Percentiles rank a stretch among this genome's conserved stretches.
Conservation (phyloP, 768 basidiomycete genomes). For the Tremella yokohamensis region DNA sequence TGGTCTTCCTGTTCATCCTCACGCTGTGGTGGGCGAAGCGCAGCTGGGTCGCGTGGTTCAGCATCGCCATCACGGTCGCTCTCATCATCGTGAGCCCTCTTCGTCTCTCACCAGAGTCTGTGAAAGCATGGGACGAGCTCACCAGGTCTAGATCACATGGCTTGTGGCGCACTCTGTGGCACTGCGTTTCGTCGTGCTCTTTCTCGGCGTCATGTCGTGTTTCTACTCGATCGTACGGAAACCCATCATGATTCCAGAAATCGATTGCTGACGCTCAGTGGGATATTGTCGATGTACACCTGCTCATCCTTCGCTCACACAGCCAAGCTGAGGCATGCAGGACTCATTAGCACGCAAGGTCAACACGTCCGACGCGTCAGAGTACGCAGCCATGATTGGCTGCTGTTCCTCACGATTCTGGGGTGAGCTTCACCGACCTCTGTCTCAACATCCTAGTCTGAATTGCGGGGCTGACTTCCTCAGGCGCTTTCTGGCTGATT, state of each 20-base stretch:
- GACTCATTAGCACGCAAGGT: slow-evolving; percentile 50
- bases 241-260: background rate
- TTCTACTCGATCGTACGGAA: slow-evolving; percentile 49
- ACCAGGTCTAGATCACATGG: slow-evolving; percentile 32
- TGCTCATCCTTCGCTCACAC: slow-evolving; percentile 5
- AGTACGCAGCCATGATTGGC: slow-evolving; percentile 49
- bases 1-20: slow-evolving; percentile 44
- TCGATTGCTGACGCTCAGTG: slow-evolving; percentile 21
- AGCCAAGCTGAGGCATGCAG: slow-evolving; percentile 10
- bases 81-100: slow-evolving; percentile 39
- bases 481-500: slow-evolving; percentile 50
- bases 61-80: slow-evolving; percentile 41
- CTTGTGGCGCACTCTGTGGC: slow-evolving; percentile 45
- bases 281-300: slow-evolving; percentile 50
- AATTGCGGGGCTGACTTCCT: background rate
- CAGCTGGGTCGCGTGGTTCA: slow-evolving; percentile 46
- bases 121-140: slow-evolving; percentile 5
- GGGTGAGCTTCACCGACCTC: slow-evolving; percentile 32
- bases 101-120: background rate
- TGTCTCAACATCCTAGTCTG: background rate
- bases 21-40: slow-evolving; percentile 50
- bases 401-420: slow-evolving; percentile 49
- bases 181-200: slow-evolving; percentile 48
- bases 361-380: slow-evolving; percentile 50
- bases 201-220: slow-evolving; percentile 51